Evolutionary conservation across 192 early-diverging fungal species (phyloP).

Genomic region (Hyaloraphidium curvatum): DNA sequence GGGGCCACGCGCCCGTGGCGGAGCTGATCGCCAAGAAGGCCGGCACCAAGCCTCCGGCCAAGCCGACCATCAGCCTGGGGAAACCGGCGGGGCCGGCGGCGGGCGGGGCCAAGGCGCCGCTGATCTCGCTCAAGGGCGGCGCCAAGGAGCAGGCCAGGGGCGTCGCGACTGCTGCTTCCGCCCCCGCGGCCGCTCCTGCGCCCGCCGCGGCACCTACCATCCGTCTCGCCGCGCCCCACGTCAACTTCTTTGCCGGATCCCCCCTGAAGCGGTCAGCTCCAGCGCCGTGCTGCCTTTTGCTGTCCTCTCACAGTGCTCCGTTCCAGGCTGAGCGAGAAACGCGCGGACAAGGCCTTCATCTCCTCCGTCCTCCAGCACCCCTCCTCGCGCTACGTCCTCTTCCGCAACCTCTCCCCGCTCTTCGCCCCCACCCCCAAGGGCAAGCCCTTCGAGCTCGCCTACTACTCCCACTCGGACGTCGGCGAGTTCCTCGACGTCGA

Average conservation of each 20-base stretch:
- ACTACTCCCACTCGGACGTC: background rate
- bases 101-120: too few species aligned
- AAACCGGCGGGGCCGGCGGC: too few species aligned
- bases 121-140: too few species aligned
- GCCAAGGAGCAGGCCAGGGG: too few species aligned
- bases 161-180: too few species aligned
- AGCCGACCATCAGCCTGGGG: too few species aligned
- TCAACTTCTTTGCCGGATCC: background rate
- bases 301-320: background rate
- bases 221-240: too few species aligned
- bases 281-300: background rate
- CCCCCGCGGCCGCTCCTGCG: too few species aligned
- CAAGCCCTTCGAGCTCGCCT: too few species aligned
- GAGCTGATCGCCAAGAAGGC: background rate
- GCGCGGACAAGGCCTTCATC: background rate
- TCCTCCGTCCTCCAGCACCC: background rate
- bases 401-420: background rate
- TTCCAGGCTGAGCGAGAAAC: conserved; percentile 1
- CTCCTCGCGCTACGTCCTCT: background rate
- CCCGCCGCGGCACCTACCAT: too few species aligned
- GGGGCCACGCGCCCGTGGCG: background rate
- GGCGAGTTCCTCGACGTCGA: background rate
- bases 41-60: too few species aligned
- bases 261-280: background rate
- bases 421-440: background rate